A percentile compares a stretch with the other conserved stretches of the same genome.
phyloP scores from a whole-genome alignment of 257 asterid genomes.

The Schizonepeta tenuifolia region DNA sequence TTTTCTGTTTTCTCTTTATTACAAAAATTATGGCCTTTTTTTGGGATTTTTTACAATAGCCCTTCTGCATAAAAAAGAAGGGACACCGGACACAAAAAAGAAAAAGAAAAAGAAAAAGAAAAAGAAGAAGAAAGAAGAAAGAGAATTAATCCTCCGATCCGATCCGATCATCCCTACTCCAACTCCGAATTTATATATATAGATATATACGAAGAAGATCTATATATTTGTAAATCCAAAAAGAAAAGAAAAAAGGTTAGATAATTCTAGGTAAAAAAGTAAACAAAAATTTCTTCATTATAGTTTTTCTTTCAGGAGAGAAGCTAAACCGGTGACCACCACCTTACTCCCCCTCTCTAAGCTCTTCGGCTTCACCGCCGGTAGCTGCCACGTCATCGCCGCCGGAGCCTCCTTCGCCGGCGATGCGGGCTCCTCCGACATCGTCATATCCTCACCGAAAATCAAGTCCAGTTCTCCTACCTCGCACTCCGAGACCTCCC shows the following conservation, averaged over 20 bases:
- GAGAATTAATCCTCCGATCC: constrained; percentile 11
- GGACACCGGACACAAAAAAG: neutral
- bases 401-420: constrained; percentile 41
- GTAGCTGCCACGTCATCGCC: constrained; percentile 71
- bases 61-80: constrained; percentile 38
- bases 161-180: constrained; percentile 28
- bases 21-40: constrained; percentile 32
- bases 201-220: constrained; percentile 30
- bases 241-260: constrained; percentile 31
- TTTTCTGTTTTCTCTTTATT: constrained; percentile 33
- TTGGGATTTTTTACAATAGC: constrained; percentile 34
- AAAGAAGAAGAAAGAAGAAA: neutral
- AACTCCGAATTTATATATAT: constrained; percentile 36
- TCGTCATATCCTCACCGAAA: constrained; percentile 51
- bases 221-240: constrained; percentile 33
- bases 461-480: constrained; percentile 67
- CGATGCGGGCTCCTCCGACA: constrained; percentile 32
- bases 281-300: constrained; percentile 38
- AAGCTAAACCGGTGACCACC: constrained; percentile 85
- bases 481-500: constrained; percentile 46
- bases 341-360: constrained; percentile 61
- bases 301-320: constrained; percentile 77
- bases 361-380: constrained; percentile 71
- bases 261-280: constrained; percentile 23
- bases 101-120: neutral